Evolutionary conservation across 768 basidiomycete species (phyloP).

Genomic region (Obba rivulosa): DNA sequence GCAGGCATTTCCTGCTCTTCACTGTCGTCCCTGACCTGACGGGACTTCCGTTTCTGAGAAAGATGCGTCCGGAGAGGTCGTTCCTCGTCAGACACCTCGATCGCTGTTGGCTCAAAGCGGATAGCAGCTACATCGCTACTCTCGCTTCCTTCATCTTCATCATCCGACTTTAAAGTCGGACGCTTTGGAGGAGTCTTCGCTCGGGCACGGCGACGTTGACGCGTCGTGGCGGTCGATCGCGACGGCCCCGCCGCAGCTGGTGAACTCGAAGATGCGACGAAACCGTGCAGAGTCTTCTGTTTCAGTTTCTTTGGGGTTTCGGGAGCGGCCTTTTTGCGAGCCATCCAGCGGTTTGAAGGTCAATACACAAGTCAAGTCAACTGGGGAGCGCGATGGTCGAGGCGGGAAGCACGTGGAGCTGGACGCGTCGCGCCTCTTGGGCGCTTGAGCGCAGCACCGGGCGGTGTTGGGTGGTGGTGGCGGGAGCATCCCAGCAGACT

Average conservation of each 20-base stretch:
- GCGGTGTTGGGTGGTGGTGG: no score
- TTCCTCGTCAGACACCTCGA: constrained; percentile 17
- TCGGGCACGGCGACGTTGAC: background rate
- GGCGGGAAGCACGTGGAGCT: no score
- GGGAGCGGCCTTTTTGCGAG: constrained; percentile 13
- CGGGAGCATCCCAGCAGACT: no score
- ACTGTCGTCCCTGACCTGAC: constrained; percentile 12
- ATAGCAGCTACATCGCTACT: constrained; percentile 49
- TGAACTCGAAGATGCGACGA: constrained; percentile 22
- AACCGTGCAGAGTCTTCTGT: constrained; percentile 40
- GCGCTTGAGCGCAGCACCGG: no score
- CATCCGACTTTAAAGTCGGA: background rate
- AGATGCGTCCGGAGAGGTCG: constrained; percentile 17
- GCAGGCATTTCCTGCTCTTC: constrained; percentile 7
- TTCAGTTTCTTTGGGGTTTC: constrained; percentile 27
- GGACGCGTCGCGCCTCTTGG: no score
- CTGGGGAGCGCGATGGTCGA: no score
- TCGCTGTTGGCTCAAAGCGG: constrained; percentile 37
- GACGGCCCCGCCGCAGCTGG: constrained; percentile 15
- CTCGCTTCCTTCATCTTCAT: constrained; percentile 11
- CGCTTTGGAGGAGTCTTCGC: background rate
- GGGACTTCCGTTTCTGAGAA: constrained; percentile 12
- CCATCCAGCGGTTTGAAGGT: no score
- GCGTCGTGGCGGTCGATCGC: no score
- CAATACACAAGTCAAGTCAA: no score